Evolutionary conservation across 2,329 filamentous ascomycete genomes (phyloP).

Genomic region (Alternaria rosae): DNA sequence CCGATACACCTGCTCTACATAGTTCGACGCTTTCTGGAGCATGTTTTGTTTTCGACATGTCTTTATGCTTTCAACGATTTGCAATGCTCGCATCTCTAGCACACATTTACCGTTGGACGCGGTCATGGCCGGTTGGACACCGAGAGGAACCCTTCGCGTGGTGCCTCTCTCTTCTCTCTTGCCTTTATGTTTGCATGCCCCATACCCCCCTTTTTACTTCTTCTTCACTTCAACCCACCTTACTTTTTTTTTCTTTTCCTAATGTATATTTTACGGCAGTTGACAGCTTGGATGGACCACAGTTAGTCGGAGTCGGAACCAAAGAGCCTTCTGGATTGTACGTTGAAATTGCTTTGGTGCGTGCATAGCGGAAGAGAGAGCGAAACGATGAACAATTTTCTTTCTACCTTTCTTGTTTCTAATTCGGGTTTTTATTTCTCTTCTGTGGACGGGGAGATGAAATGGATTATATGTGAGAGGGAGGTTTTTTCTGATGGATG

Average conservation of each 20-base stretch:
- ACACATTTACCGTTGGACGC: constrained; percentile 16
- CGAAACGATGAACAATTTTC: neutral
- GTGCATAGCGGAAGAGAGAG: neutral
- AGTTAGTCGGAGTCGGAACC: neutral
- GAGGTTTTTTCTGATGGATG: neutral
- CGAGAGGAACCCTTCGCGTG: constrained; percentile 2
- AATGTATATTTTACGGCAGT: constrained; percentile 21
- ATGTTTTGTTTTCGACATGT: constrained; percentile 26
- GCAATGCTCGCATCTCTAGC: constrained; percentile 25
- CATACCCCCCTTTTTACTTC: constrained; percentile 13
- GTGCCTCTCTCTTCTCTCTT: constrained; percentile 9
- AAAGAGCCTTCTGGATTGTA: neutral
- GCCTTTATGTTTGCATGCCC: constrained; percentile 14
- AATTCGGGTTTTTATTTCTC: neutral
- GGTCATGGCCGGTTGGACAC: constrained; percentile 13
- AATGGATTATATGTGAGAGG: neutral
- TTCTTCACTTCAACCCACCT: neutral
- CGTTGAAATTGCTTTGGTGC: neutral
- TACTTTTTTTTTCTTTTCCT: constrained; percentile 10
- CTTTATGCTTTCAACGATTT: constrained; percentile 34
- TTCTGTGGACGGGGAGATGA: neutral
- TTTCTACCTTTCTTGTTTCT: constrained; percentile 3
- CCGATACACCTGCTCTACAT: constrained; percentile 19
- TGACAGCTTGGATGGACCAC: neutral
- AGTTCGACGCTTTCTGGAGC: constrained; percentile 8